phyloP scores from a whole-genome alignment of 768 basidiomycete genomes.

The Auriscalpium vulgare region DNA sequence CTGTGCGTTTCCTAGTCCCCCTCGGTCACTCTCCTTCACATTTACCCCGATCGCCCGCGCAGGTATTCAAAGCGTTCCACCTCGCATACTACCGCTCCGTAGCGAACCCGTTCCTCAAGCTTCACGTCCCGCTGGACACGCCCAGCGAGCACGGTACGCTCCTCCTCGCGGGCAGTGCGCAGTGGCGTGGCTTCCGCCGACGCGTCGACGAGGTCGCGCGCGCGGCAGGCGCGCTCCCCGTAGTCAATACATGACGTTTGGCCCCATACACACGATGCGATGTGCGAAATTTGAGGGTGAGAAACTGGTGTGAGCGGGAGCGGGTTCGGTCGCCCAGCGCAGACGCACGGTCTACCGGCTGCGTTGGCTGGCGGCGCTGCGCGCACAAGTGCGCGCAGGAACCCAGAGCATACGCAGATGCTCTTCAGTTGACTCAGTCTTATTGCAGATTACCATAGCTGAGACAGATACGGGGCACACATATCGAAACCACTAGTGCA shows the following conservation, averaged over 20 bases:
- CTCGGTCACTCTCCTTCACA: not conserved
- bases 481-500: constrained; percentile 8
- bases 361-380: constrained; percentile 2
- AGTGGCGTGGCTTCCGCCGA: constrained; percentile 62
- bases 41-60: not conserved
- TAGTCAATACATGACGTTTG: constrained; percentile 6
- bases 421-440: constrained; percentile 82
- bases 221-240: constrained; percentile 37
- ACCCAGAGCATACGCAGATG: constrained; percentile 47
- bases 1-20: constrained; percentile 36
- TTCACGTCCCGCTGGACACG: constrained; percentile 42
- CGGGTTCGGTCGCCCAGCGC: constrained; percentile 8
- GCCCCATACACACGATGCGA: constrained; percentile 2
- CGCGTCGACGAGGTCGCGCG: constrained; percentile 71
- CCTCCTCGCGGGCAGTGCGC: constrained; percentile 50
- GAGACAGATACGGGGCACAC: constrained; percentile 93
- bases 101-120: constrained; percentile 79
- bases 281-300: not conserved
- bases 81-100: constrained; percentile 79
- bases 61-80: constrained; percentile 88
- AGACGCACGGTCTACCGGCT: constrained; percentile 3
- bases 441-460: constrained; percentile 50
- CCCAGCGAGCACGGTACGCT: constrained; percentile 45
- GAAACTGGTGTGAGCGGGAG: not conserved
- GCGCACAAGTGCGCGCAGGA: constrained; percentile 4